Base-by-base conservation (phyloP, 2,329 filamentous ascomycete genomes). In the Ophiosphaerella korrae region DNA sequence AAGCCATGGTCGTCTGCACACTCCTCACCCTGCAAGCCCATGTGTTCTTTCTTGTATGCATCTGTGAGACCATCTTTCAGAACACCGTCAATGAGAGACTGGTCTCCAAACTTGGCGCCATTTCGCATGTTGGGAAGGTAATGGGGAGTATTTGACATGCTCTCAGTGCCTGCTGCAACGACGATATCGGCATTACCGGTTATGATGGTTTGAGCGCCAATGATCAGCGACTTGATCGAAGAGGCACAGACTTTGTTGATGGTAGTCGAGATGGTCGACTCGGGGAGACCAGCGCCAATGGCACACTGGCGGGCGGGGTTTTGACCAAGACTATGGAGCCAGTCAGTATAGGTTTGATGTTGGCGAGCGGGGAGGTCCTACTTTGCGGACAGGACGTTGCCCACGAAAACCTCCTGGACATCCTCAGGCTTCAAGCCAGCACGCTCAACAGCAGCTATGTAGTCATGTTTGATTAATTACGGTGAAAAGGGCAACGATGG, bases 191-290 rank as follows among this genome's bases (percentile, higher is more conserved):
- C 93, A 73, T 91, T 96, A 64, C 94, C 93, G 46, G 92, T 96
- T 75, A 97, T 92, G 80, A 99, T 99, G 67, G 93, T 97, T 78
- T 97, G 94, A 44, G 93, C 90, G 64, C 89, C 94, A 54, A 99
- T 84, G 62, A 96, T 91, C 72, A 99, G 88, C 64, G 94, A 90
- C 82, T 99, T 99, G 74, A 97, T 81, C 38, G 88, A 88, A 8
- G 92, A 97, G 59, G 94, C 94, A 84, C 94, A 99, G 74, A 99
- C 94, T 82, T 99, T 99, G 88, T 99, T 99, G 72, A 99, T 85
- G 45, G 92, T 96, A 39, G 94, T 99, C 78, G 88, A 89, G 64
- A 95, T 84, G 59, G 89, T 89, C 47, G 84, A 83, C 58, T 95
- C 83, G 47, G 86, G 79, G 60, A 99, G 89, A 57, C 94, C 94